These are phyloP conservation scores for Solanum rostratum DNA, from an alignment of 257 asterid species.

Conservation along the genomic window DNA sequence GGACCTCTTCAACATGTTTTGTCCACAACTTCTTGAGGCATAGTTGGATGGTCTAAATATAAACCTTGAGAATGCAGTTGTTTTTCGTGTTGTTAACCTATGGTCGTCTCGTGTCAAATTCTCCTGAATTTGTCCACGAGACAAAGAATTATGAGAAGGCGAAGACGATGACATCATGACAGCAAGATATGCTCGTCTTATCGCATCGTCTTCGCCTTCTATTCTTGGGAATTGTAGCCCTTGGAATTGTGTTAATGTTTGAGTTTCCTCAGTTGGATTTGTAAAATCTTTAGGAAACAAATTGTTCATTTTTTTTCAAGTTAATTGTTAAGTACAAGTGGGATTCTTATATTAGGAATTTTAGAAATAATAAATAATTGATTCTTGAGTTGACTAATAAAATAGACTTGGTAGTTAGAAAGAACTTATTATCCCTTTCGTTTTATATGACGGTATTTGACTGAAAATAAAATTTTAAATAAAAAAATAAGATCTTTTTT, in stretches of 20 bases:
- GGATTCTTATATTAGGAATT: neutral
- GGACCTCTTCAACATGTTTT: conserved; percentile 36
- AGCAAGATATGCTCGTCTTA: conserved; percentile 49
- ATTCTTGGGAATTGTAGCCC: conserved; percentile 24
- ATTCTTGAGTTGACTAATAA: neutral
- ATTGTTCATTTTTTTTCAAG: conserved; percentile 31
- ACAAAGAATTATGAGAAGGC: conserved; percentile 5
- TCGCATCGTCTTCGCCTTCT: conserved; percentile 45
- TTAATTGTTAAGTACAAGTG: conserved; percentile 6
- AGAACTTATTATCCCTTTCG: neutral
- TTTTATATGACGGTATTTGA: neutral
- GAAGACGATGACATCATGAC: conserved; percentile 29
- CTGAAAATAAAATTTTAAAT: rapidly evolving
- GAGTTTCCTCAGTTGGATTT: conserved; percentile 2
- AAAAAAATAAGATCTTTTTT: neutral
- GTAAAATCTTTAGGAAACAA: conserved; percentile 25
- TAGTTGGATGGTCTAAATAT: neutral
- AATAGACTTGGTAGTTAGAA: conserved; percentile 22
- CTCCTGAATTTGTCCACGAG: conserved; percentile 4
- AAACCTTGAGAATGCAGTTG: neutral
- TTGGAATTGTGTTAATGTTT: conserved; percentile 17
- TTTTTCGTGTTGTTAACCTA: neutral
- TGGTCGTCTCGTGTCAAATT: neutral
- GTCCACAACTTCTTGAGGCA: conserved; percentile 3
- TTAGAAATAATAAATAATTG: neutral